phyloP scores from a whole-genome alignment of 2,329 filamentous ascomycete genomes.

The Lasiodiplodia sp. region DNA sequence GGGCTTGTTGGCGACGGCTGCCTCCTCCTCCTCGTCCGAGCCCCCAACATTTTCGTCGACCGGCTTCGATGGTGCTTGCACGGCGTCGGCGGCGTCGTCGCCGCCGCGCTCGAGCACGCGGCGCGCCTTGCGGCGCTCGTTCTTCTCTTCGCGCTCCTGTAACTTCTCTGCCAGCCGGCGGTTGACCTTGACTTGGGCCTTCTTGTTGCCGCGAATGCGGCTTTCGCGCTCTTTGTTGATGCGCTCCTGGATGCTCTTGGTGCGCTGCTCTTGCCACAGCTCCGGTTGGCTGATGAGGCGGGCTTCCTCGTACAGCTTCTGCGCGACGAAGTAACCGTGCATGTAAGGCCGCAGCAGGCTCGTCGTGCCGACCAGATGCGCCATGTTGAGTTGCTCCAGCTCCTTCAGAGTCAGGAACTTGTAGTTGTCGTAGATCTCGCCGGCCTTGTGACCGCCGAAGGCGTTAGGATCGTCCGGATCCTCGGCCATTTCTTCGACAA shows the following conservation, averaged over 20 bases:
- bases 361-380: conserved; percentile 88
- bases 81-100: conserved; percentile 58
- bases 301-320: conserved; percentile 94
- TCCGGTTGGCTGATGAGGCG: conserved; percentile 92
- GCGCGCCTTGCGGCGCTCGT: conserved; percentile 54
- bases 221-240: conserved; percentile 97
- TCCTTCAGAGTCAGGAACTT: conserved; percentile 95
- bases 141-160: conserved; percentile 74
- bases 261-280: conserved; percentile 88
- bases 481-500: conserved; percentile 99
- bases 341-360: conserved; percentile 93
- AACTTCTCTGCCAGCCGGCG: conserved; percentile 71
- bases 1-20: conserved; percentile 49
- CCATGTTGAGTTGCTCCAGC: conserved; percentile 82
- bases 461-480: conserved; percentile 69
- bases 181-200: conserved; percentile 90
- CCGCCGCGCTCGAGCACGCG: conserved; percentile 65
- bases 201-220: conserved; percentile 92
- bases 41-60: conserved; percentile 27
- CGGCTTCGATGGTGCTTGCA: conserved; percentile 37
- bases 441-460: conserved; percentile 61
- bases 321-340: conserved; percentile 98
- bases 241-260: conserved; percentile 91
- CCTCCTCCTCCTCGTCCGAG: conserved; percentile 61
- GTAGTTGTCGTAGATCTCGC: conserved; percentile 96